phyloP scores from a whole-genome alignment of 2,329 filamentous ascomycete species.

The Daldinia eschscholtzii region DNA sequence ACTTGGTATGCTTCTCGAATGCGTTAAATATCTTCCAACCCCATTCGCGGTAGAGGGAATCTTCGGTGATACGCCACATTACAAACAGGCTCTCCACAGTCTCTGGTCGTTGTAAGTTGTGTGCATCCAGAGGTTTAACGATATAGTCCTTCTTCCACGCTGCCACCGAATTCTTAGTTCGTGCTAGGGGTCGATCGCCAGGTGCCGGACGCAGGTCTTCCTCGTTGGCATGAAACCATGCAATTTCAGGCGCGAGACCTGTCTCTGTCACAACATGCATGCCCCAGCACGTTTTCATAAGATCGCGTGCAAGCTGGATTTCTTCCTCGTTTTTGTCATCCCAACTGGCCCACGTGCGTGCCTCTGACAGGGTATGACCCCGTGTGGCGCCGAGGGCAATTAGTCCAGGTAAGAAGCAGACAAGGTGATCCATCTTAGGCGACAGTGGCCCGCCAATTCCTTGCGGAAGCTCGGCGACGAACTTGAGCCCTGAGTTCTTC shows the following conservation, averaged over 20 bases:
- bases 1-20: slow-evolving; percentile 53
- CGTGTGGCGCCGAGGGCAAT: slow-evolving; percentile 88
- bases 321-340: slow-evolving; percentile 82
- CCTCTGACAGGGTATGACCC: slow-evolving; percentile 78
- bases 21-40: slow-evolving; percentile 65
- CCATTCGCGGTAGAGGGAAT: slow-evolving; percentile 61
- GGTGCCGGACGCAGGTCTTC: background rate
- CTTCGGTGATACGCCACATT: slow-evolving; percentile 65
- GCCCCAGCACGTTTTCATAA: slow-evolving; percentile 96
- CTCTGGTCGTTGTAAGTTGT: slow-evolving; percentile 82
- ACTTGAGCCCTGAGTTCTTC: slow-evolving; percentile 78
- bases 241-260: slow-evolving; percentile 89
- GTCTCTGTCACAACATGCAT: slow-evolving; percentile 91
- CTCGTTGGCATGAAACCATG: slow-evolving; percentile 71
- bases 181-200: slow-evolving; percentile 45
- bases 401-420: slow-evolving; percentile 94
- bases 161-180: slow-evolving; percentile 63
- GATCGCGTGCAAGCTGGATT: slow-evolving; percentile 84
- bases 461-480: slow-evolving; percentile 84
- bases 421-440: slow-evolving; percentile 96
- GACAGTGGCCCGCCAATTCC: slow-evolving; percentile 76
- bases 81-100: slow-evolving; percentile 66
- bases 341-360: slow-evolving; percentile 78
- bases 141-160: slow-evolving; percentile 81
- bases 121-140: slow-evolving; percentile 80